phyloP scores from a whole-genome alignment of 106 monocot species.

The Apostasia ramifera region DNA sequence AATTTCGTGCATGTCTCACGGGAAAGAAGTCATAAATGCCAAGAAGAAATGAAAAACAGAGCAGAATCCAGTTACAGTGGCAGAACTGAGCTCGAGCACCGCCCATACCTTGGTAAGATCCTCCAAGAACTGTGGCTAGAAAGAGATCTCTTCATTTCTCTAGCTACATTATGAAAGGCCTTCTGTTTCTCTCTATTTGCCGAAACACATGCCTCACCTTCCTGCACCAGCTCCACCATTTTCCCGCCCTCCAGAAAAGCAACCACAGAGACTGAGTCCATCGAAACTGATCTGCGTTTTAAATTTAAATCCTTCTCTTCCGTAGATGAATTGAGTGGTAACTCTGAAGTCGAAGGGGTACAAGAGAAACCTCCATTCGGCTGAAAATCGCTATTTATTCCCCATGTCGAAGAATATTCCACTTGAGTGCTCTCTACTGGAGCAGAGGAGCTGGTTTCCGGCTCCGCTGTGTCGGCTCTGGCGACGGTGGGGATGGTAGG shows the following conservation, averaged over 20 bases:
- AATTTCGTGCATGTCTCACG: too few species aligned
- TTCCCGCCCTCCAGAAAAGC: conserved; percentile 4
- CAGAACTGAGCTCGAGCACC: conserved; percentile 20
- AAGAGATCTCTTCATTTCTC: conserved; percentile 22
- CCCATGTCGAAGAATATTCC: background rate
- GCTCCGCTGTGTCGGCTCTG: too few species aligned
- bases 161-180: background rate
- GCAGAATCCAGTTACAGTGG: conserved; percentile 18
- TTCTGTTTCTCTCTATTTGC: conserved; percentile 12
- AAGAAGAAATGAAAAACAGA: background rate
- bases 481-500: too few species aligned
- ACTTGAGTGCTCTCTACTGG: background rate
- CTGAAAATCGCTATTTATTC: background rate
- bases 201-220: background rate
- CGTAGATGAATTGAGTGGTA: background rate
- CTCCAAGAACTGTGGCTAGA: conserved; percentile 29
- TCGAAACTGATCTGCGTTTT: conserved; percentile 37
- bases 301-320: conserved; percentile 23
- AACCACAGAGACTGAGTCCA: conserved; percentile 15
- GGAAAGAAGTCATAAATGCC: background rate
- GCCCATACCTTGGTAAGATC: conserved; percentile 26
- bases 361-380: background rate
- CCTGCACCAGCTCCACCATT: background rate
- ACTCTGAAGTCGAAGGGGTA: background rate
- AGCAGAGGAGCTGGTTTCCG: background rate